Conservation (phyloP, 768 basidiomycete species). For the Lactifluus pinguis region DNA sequence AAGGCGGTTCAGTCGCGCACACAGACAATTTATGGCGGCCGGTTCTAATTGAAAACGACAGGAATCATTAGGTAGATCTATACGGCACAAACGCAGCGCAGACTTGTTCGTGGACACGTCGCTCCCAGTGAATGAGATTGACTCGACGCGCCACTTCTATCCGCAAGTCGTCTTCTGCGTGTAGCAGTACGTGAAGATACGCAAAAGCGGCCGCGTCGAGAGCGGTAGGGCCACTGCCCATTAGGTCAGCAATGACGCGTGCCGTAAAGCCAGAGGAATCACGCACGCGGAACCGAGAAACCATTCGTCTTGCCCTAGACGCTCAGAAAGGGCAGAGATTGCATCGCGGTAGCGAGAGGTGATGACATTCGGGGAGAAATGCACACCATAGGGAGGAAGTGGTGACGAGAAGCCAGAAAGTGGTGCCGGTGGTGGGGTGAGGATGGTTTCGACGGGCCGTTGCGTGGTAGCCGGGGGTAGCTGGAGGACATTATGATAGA, state of each 20-base stretch:
- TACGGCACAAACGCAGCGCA: slow-evolving; percentile 33
- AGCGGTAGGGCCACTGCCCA: slow-evolving; percentile 56
- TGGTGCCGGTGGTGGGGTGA: slow-evolving; percentile 61
- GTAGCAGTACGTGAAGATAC: slow-evolving; percentile 61
- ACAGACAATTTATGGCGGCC: not conserved
- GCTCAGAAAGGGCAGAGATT: slow-evolving; percentile 61
- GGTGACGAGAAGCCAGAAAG: slow-evolving; percentile 58
- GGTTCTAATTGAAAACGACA: not conserved
- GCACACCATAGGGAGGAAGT: slow-evolving; percentile 51
- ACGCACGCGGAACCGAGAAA: slow-evolving; percentile 66
- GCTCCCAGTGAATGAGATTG: slow-evolving; percentile 79
- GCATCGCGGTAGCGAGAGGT: slow-evolving; percentile 60
- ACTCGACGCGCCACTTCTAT: slow-evolving; percentile 60
- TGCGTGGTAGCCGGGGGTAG: slow-evolving; percentile 27
- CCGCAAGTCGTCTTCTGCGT: slow-evolving; percentile 37
- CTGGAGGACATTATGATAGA: slow-evolving; percentile 34
- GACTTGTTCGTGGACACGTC: slow-evolving; percentile 51
- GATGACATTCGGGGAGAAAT: slow-evolving; percentile 42
- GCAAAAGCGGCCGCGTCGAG: slow-evolving; percentile 80
- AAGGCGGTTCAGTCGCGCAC: not conserved
- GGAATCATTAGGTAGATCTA: not conserved
- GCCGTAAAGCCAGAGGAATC: not conserved
- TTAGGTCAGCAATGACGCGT: not conserved
- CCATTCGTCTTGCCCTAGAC: slow-evolving; percentile 72
- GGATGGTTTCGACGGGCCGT: slow-evolving; percentile 37